Evolutionary conservation across 2,329 filamentous ascomycete genomes (phyloP), one percentile per base, ranked within the genome.

Genomic region (Penicillium sp.): DNA sequence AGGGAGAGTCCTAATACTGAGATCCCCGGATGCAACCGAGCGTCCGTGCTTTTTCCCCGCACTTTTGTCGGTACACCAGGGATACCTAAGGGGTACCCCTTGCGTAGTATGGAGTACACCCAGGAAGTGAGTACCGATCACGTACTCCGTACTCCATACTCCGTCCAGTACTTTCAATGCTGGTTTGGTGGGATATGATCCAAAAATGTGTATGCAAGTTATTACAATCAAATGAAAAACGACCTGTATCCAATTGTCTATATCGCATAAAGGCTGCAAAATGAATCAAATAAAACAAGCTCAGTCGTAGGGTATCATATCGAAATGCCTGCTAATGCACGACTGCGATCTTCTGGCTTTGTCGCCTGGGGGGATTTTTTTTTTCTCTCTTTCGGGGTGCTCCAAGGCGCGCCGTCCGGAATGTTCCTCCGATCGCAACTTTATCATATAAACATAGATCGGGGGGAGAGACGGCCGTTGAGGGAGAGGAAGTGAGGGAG

Each of bases 281-380:
- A 53, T 44, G 30, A 54, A 53, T 51, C 56, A 56, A 59, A 57
- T 58, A 56, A 57, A 61, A 62, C 61, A 71, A 71, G 67, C 66
- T 71, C 67, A 67, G 68, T 67, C 68, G 68, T 72, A 72, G 70
- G 70, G 70, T 73, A 73, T 73, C 70, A 72, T 71, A 71, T 71
- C 68, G 67, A 71, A 72, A 73, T 71, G 69, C 69, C 70, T 71
- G 70, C 69, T 73, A 70, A 71, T 69, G 64, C 62, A 67, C 62
- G 67, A 71, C 68, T 67, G 69, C 64, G 62, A 68, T 68, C 65
- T 62, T 65, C 58, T 59, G 61, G 62, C 59, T 62, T 60, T 41
- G 56, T 59, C 47, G 58, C 57, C 59, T 52, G 57, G 53, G 44
- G 46, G 39, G 34, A 44, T 48, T 57, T 60, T 57, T 58, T 56